phyloP scores from a whole-genome alignment of 148 eudicot species.

The Hydrangea macrophylla region DNA sequence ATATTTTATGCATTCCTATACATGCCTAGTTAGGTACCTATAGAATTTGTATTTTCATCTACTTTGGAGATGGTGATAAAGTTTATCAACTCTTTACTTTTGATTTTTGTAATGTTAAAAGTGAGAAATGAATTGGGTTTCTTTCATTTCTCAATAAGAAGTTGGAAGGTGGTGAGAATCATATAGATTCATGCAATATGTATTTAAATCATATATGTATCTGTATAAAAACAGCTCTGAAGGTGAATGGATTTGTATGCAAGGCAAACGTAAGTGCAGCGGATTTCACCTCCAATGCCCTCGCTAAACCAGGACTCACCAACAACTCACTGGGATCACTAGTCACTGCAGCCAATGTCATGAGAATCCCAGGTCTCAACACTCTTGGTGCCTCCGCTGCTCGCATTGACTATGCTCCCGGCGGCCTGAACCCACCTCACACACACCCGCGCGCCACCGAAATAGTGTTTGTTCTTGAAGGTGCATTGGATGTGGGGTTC shows the following conservation, averaged over 20 bases:
- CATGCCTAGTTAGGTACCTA: too few relatives aligned
- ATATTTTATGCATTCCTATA: too few relatives aligned
- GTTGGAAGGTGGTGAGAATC: not conserved
- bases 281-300: slow-evolving; percentile 22
- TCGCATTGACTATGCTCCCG: slow-evolving; percentile 39
- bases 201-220: not conserved
- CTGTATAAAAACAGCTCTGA: slow-evolving; percentile 12
- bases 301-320: slow-evolving; percentile 25
- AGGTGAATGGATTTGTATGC: slow-evolving; percentile 22
- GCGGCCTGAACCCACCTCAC: slow-evolving; percentile 43
- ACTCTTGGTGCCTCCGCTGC: slow-evolving; percentile 36
- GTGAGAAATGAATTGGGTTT: too few relatives aligned
- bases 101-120: too few relatives aligned
- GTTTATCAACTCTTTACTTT: too few relatives aligned
- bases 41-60: too few relatives aligned
- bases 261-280: slow-evolving; percentile 17
- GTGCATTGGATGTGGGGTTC: slow-evolving; percentile 31
- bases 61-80: too few relatives aligned
- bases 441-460: slow-evolving; percentile 48
- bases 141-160: not conserved
- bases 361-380: slow-evolving; percentile 40
- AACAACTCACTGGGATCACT: slow-evolving; percentile 27
- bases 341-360: slow-evolving; percentile 41
- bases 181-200: not conserved
- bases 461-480: slow-evolving; percentile 29